Evolutionary conservation across 2,329 filamentous ascomycete genomes (phyloP).

Genomic region (Trichophyton benhamiae): DNA sequence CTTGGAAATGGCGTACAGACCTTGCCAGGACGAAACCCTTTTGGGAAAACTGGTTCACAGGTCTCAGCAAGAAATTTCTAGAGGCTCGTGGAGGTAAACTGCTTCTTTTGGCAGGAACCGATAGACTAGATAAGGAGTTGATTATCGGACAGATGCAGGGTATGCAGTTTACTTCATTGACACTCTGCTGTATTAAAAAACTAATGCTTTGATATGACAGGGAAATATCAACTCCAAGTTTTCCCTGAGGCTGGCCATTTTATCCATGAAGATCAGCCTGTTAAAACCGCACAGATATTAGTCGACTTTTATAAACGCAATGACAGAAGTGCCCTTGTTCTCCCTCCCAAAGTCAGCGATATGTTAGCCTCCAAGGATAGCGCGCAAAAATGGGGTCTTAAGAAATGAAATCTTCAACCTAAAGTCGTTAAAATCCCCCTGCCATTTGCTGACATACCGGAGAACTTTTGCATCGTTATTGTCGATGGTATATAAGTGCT

Average conservation of each 20-base stretch:
- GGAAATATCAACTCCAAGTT: constrained; percentile 91
- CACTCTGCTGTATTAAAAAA: not conserved
- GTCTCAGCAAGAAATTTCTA: constrained; percentile 79
- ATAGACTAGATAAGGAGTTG: constrained; percentile 77
- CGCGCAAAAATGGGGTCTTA: constrained; percentile 23
- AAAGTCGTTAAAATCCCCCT: not conserved
- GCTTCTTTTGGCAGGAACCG: constrained; percentile 74
- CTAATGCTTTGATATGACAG: constrained; percentile 15
- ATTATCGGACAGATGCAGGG: constrained; percentile 98
- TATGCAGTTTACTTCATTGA: constrained; percentile 24
- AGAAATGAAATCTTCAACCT: constrained; percentile 18
- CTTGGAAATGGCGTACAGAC: constrained; percentile 79
- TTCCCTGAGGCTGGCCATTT: constrained; percentile 94
- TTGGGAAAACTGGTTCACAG: constrained; percentile 89
- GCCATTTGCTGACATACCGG: not conserved
- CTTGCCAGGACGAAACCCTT: constrained; percentile 72
- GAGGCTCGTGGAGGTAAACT: constrained; percentile 70
- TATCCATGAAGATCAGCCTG: constrained; percentile 86
- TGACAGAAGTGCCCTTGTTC: constrained; percentile 67
- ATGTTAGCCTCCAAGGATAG: constrained; percentile 35
- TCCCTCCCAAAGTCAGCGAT: constrained; percentile 85
- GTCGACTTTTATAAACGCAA: constrained; percentile 89
- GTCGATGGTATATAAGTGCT: not conserved
- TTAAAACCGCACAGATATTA: constrained; percentile 72
- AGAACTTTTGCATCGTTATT: no score